Percentiles rank a stretch among this genome's conserved stretches.
These are phyloP conservation scores for Euptelea pleiosperma DNA, from an alignment of 164 flowering plant genomes.

Conservation along the genomic window DNA sequence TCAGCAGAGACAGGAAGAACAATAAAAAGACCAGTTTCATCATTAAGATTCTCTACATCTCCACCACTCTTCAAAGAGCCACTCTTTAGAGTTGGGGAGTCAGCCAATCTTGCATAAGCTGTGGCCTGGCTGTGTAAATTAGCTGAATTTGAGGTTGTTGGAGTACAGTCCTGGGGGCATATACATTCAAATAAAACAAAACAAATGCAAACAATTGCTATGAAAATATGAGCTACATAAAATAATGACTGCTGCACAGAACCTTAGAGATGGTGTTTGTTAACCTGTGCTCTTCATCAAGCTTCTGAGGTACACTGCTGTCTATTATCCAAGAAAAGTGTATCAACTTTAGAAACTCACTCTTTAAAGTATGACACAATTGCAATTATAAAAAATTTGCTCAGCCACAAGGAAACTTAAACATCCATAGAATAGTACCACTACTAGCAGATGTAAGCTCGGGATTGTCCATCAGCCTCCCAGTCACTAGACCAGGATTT, in stretches of 20 bases:
- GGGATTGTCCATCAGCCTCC: conserved; percentile 47
- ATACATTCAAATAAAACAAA: background rate
- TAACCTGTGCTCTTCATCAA: conserved; percentile 20
- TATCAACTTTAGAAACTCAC: background rate
- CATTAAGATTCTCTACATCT: conserved; percentile 29
- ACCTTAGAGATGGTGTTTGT: conserved; percentile 27
- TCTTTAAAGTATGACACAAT: background rate
- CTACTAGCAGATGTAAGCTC: conserved; percentile 23
- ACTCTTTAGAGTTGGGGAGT: conserved; percentile 32
- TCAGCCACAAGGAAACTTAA: background rate
- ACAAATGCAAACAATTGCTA: background rate
- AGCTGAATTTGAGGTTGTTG: conserved; percentile 25
- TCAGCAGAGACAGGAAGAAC: conserved; percentile 91
- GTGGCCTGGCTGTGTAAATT: conserved; percentile 65
- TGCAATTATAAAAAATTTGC: background rate
- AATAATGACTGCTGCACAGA: background rate
- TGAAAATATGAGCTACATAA: background rate
- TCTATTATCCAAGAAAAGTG: conserved; percentile 14
- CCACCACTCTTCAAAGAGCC: conserved; percentile 19
- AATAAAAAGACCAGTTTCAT: conserved; percentile 39
- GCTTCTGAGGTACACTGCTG: conserved; percentile 16
- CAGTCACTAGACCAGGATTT: conserved; percentile 76
- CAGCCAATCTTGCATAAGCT: conserved; percentile 65
- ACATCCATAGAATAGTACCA: conserved; percentile 21
- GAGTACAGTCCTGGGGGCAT: conserved; percentile 37